These are phyloP conservation scores for Meira miltonrushii DNA, from an alignment of 1,284 basidiomycete species.

Conservation along the genomic window DNA sequence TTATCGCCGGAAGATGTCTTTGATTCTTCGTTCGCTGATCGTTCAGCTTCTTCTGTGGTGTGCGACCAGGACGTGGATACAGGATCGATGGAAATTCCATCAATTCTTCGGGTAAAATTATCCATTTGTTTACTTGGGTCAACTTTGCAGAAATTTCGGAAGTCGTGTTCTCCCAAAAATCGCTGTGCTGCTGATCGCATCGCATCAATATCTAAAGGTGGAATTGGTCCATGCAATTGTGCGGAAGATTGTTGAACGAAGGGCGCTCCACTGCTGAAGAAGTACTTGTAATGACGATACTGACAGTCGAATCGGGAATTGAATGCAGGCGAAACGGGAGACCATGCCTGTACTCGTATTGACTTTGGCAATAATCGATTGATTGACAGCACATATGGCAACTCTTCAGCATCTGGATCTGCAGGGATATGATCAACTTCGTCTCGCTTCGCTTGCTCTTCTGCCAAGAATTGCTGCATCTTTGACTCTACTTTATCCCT, in stretches of 20 bases:
- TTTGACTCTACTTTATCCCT: neutral
- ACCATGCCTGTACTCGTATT: constrained; percentile 91
- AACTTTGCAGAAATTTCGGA: constrained; percentile 91
- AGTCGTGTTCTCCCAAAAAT: constrained; percentile 87
- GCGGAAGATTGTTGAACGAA: constrained; percentile 19
- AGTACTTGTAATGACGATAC: constrained; percentile 94
- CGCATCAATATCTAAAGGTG: constrained; percentile 49
- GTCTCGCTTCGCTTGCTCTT: neutral
- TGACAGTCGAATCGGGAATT: constrained; percentile 83
- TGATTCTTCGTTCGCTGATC: neutral
- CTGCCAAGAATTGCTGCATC: neutral
- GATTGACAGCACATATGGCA: constrained; percentile 73
- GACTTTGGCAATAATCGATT: constrained; percentile 85
- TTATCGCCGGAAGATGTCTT: constrained; percentile 17
- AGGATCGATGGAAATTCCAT: constrained; percentile 61
- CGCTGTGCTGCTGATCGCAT: constrained; percentile 73
- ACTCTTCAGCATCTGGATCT: constrained; percentile 56
- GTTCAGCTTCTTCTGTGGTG: neutral
- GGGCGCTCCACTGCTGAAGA: constrained; percentile 58
- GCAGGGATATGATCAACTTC: neutral
- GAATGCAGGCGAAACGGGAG: constrained; percentile 73
- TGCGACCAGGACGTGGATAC: constrained; percentile 33
- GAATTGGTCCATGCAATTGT: constrained; percentile 1
- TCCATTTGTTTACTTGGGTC: constrained; percentile 89
- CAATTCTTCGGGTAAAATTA: constrained; percentile 65